Evolutionary conservation across 2,329 filamentous ascomycete species (phyloP).

Genomic region (Aureobasidium mangrovei): DNA sequence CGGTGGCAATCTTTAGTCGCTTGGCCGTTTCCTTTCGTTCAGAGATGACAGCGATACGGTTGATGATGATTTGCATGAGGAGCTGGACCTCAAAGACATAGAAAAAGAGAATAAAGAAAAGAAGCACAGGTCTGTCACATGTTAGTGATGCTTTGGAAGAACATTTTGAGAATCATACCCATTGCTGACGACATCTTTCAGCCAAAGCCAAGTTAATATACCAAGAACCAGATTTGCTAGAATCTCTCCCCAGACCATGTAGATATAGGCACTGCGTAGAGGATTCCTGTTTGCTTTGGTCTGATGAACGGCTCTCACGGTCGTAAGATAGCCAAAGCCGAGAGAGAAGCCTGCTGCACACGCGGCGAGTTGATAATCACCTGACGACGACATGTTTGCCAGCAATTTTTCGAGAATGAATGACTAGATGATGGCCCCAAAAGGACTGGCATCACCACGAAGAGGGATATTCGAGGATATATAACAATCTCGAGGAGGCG

Average conservation of each 20-base stretch:
- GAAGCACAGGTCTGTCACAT: not conserved
- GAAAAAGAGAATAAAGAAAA: slow-evolving; percentile 21
- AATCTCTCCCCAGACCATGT: slow-evolving; percentile 40
- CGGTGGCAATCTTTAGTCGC: slow-evolving; percentile 30
- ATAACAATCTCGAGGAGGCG: too few relatives aligned
- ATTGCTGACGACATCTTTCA: slow-evolving; percentile 16
- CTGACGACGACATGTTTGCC: slow-evolving; percentile 2
- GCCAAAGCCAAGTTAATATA: slow-evolving; percentile 31
- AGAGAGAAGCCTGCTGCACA: slow-evolving; percentile 30
- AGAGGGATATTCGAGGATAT: too few relatives aligned
- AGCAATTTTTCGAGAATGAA: not conserved
- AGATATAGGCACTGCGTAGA: slow-evolving; percentile 21
- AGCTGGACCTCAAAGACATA: slow-evolving; percentile 16
- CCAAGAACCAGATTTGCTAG: slow-evolving; percentile 35
- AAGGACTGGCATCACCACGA: not conserved
- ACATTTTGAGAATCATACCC: not conserved
- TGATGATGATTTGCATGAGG: slow-evolving; percentile 32
- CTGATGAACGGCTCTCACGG: slow-evolving; percentile 31
- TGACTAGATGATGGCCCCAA: not conserved
- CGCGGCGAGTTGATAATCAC: slow-evolving; percentile 14
- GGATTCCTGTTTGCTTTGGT: slow-evolving; percentile 17
- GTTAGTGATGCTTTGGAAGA: not conserved
- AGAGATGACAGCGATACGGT: slow-evolving; percentile 23
- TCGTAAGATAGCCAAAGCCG: slow-evolving; percentile 34
- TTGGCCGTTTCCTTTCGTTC: slow-evolving; percentile 19